Base-by-base conservation (phyloP, 176 grass and related monocot genomes). In the Carex parvula region DNA sequence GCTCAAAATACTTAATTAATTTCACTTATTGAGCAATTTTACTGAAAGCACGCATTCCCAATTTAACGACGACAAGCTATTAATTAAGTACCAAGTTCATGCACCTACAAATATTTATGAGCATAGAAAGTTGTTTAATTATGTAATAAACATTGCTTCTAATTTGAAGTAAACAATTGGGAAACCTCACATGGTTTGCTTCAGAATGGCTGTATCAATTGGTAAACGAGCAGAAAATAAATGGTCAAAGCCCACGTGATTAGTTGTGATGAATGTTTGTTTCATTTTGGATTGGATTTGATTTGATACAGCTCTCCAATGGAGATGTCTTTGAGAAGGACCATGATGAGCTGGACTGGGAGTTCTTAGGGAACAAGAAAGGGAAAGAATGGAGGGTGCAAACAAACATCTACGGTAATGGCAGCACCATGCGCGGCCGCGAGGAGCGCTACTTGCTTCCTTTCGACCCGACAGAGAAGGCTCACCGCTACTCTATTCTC, bases 321-420 rank as follows among this genome's bases (percentile, higher is more conserved):
- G 89, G 89, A 10, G 89, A 91, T 62, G 84, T 80, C 15, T 88
- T 83, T n/a, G 89, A 91, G 86, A 88, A 88, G 83, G 73, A 83
- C 35, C 89, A 91, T 29, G 89, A 91, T 61, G 89, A 91, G 68
- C 68, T 91, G 60, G 89, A 91, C 42, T 91, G 87, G 22, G 89
- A 91, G 83, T 91, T 91, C 86, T 77, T 91, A 35, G 86, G 89
- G n/a, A 88, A 91, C 83, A 84, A 85, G 33, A 88, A 74, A 76
- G 89, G 89, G 39, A 88, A 74, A 64, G 83, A 88, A 6, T 91
- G 89, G 89, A 83, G 89, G n/a, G 79, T 91, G 69, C 89, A 91
- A 56, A 91, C 89, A 39, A 91, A 91, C 7, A 73, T 91, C 8
- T 91, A 91, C 6, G 89, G 89, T 14, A 91, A 91, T n/a, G 89